phyloP scores from a whole-genome alignment of 1,284 basidiomycete species.

The Puccinia coronata region DNA sequence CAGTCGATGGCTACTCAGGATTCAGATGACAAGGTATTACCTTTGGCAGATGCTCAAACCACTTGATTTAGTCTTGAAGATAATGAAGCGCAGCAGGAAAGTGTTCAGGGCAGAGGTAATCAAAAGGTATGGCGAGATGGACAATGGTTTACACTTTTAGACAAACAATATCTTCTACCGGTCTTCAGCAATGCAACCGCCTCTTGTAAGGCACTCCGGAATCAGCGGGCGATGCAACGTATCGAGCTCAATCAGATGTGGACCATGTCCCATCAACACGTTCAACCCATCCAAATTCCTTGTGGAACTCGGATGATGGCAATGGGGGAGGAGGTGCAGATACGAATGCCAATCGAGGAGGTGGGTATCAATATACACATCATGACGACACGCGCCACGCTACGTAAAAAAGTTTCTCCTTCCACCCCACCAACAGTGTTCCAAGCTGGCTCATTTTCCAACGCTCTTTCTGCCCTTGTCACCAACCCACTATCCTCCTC shows the following conservation, averaged over 20 bases:
- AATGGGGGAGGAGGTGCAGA: conserved; percentile 5
- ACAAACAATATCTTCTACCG: conserved; percentile 90
- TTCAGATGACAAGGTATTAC: conserved; percentile 53
- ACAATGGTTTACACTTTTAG: conserved; percentile 94
- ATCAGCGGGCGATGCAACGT: conserved; percentile 22
- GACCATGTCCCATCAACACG: conserved; percentile 12
- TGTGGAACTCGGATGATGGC: conserved; percentile 21
- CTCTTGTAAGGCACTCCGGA: conserved; percentile 55
- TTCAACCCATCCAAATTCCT: conserved; percentile 22
- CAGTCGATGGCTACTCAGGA: conserved; percentile 51
- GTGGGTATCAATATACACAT: conserved; percentile 24
- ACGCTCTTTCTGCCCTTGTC: conserved; percentile 50
- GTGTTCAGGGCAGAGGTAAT: conserved; percentile 52
- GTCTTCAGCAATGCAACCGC: conserved; percentile 61
- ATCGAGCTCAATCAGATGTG: conserved; percentile 33
- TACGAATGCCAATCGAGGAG: conserved; percentile 17
- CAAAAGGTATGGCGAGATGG: conserved; percentile 63
- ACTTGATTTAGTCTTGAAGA: conserved; percentile 31
- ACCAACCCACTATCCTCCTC: too few relatives aligned
- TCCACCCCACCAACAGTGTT: conserved; percentile 36
- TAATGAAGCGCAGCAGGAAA: conserved; percentile 11
- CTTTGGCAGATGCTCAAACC: conserved; percentile 35
- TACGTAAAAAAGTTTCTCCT: conserved; percentile 27
- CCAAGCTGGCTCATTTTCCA: conserved; percentile 49
- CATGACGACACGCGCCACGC: conserved; percentile 6